Evolutionary conservation across 306 rosid genomes (phyloP), one percentile per base, ranked within the genome.

Genomic region (Malus asiatica): DNA sequence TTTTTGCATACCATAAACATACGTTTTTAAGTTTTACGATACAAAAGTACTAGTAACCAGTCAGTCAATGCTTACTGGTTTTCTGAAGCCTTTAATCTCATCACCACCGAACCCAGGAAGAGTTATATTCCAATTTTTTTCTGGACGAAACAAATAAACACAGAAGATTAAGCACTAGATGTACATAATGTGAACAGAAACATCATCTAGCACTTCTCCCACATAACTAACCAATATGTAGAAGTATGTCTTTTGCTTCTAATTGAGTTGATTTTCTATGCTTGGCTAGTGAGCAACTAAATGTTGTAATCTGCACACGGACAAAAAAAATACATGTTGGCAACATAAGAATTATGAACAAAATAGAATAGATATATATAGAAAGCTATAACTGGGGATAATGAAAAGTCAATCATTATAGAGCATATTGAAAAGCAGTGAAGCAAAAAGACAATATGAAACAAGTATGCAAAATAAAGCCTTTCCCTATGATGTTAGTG

Each of bases 31-130:
- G 55, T 69, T 23, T 63, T 19, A 55, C 29, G 3, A 78, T 32
- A 35, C 68, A 27, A 51, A 30, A 78, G 45, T 72, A 77, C 30
- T 20, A 79, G 82, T 27, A 69, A 72, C 75, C 58, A 59, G 74
- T 63, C 23, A 5, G 62, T 22, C 62, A 25, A 69, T 35, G 77
- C 84, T 80, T 77, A 92, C 99, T 58, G 80, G 97, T 85, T 86
- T 95, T 77, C 77, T 89, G 87, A 76, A 92, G 85, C 89, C 81
- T 83, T 95, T 95, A 75, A 95, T 95, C 81, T 95, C 97, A 72
- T 95, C 99, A 35, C 97, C 89, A 48, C 89, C 91, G 80, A 95
- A 95, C 71, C 98, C 98, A 78, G 97, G 97, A 86, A 95, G 97
- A 59, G 92, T 76, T 73, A 95, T 86, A 80, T 87, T 92, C 99